Conservation (phyloP, 306 rosid genomes). For the Lagenaria siceraria region DNA sequence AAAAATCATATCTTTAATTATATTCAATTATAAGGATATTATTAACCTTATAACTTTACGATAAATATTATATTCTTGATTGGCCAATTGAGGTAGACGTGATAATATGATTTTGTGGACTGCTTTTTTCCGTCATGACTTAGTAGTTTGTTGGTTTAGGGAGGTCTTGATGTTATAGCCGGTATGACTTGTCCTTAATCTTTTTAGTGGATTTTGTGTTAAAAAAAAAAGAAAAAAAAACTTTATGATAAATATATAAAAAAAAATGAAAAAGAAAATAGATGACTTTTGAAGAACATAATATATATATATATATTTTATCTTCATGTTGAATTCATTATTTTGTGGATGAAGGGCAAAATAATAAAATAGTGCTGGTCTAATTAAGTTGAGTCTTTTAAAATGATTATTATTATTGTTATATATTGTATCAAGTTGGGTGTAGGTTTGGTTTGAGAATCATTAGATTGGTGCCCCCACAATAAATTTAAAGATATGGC, state of each 20-base stretch:
- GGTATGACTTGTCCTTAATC: too few relatives aligned
- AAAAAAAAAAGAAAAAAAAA: too few relatives aligned
- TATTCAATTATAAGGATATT: neutral
- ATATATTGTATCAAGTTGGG: neutral
- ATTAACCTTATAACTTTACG: neutral
- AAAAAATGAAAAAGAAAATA: too few relatives aligned
- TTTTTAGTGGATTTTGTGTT: too few relatives aligned
- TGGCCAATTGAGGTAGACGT: too few relatives aligned
- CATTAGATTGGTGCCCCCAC: neutral
- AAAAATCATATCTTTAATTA: neutral
- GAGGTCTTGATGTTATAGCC: too few relatives aligned
- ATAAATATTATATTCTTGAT: too few relatives aligned
- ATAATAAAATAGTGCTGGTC: neutral
- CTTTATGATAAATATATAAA: too few relatives aligned
- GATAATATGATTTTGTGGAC: too few relatives aligned
- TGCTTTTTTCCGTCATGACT: too few relatives aligned
- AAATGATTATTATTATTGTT: neutral
- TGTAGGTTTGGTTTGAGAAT: constrained; percentile 3
- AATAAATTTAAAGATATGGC: neutral
- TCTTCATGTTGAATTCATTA: neutral
- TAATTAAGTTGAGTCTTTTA: neutral
- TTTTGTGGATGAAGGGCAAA: neutral
- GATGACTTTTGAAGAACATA: neutral
- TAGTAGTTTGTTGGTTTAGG: too few relatives aligned
- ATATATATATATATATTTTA: neutral